A percentile compares a stretch with the other conserved stretches of the same genome.
These are phyloP conservation scores for Penicillium maclennaniae DNA, from an alignment of 495 filamentous ascomycete species.

Conservation along the genomic window DNA sequence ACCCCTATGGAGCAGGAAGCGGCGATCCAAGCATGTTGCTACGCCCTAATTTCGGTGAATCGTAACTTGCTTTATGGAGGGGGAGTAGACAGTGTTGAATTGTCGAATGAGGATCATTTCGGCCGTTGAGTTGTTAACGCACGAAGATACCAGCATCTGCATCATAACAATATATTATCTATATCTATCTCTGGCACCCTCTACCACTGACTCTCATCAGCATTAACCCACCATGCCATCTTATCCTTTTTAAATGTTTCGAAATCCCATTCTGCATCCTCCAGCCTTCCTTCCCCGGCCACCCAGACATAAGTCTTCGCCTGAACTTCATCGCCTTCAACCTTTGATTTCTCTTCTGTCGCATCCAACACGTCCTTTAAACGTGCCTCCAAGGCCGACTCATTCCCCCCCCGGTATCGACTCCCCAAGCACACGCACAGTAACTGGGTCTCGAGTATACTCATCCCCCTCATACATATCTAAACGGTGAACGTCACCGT, in stretches of 20 bases:
- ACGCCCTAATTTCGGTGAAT: background rate
- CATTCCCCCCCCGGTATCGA: conserved; percentile 19
- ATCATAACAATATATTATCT: background rate
- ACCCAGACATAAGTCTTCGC: conserved; percentile 78
- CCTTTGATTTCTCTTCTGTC: conserved; percentile 25
- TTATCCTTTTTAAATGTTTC: conserved; percentile 68
- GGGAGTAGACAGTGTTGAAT: background rate
- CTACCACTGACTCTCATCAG: conserved; percentile 39
- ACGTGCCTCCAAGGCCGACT: conserved; percentile 13
- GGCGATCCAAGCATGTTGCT: background rate
- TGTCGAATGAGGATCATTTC: background rate
- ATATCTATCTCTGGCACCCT: background rate
- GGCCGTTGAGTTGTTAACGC: conserved; percentile 4
- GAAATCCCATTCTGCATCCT: conserved; percentile 77
- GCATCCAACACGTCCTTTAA: conserved; percentile 32
- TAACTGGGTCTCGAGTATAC: conserved; percentile 63
- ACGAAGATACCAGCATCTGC: conserved; percentile 24
- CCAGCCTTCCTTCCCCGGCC: conserved; percentile 45
- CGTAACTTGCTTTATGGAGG: background rate
- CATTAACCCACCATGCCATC: conserved; percentile 51
- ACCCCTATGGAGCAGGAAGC: background rate
- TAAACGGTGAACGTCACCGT: conserved; percentile 68
- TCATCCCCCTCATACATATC: conserved; percentile 79
- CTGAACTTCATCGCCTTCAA: conserved; percentile 50
- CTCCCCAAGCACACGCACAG: conserved; percentile 50